Base-by-base conservation (phyloP, 2,329 filamentous ascomycete genomes). In the Calonectria henricotiae region DNA sequence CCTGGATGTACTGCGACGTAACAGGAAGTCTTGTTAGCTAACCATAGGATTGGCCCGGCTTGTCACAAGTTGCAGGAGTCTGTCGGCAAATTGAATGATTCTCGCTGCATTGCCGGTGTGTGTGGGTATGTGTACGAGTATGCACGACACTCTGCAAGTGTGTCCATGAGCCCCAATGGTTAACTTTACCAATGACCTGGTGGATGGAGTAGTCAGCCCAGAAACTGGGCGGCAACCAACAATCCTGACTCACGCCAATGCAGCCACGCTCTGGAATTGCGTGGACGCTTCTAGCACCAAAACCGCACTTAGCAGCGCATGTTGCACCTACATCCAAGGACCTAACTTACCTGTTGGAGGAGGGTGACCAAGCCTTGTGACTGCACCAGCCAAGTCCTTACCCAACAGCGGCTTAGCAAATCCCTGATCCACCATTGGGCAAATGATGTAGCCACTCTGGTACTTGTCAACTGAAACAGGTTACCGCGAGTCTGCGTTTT, bases 231-330 rank as follows among this genome's bases (percentile, higher is more conserved):
- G 67, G 67, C 62, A 62, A 65, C 27, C n/a, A 25, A 41, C 41
- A 60, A 25, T 30, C 66, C 41, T 60, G 66, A 51, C 66, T 68
- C 65, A 64, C 58, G 60, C 58, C 58, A 41, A 62, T 20, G 27
- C 39, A 20, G 30, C 58, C 23, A 25, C 13, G 39, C 58, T n/a
- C 46, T 58, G 30, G 46, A 55, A 55, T 35, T 55, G 46, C 23
- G 30, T 68, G 32, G 67, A 62, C 32, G 20, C 55, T 69, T 69
- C 62, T n/a, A 54, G 67, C 62, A 65, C 39, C 23, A 13, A 15
- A 27, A 23, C 49, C 17, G 41, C 25, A 46, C n/a, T 17, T 46
- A 55, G 35, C 47, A 44, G 25, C 27, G 20, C 47, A 17, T 37
- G 43, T 49, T 30, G 43, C 51, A 60, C 63, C 47, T 32, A 44